These are phyloP conservation scores for Zostera marina DNA, from an alignment of 116 monocot species.

Conservation along the genomic window DNA sequence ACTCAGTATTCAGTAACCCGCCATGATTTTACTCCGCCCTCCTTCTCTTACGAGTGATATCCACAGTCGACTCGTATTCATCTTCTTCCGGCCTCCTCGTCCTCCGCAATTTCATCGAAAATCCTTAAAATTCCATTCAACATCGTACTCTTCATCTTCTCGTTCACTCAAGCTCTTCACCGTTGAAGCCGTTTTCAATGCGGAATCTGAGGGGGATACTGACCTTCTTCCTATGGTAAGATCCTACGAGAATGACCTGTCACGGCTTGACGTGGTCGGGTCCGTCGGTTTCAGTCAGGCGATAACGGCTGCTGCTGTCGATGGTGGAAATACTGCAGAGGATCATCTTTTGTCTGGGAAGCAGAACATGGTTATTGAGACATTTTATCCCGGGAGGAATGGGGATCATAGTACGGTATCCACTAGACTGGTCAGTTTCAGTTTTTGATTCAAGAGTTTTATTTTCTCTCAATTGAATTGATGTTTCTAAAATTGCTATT, in stretches of 20 bases:
- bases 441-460: too few relatives aligned
- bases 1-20: too few relatives aligned
- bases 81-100: neutral
- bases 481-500: too few relatives aligned
- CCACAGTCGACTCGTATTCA: too few relatives aligned
- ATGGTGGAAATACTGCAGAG: slow-evolving; percentile 60
- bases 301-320: slow-evolving; percentile 68
- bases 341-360: slow-evolving; percentile 51
- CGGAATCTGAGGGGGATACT: neutral
- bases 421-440: slow-evolving; percentile 54
- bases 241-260: slow-evolving; percentile 52
- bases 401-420: slow-evolving; percentile 44
- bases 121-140: neutral
- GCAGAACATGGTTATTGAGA: slow-evolving; percentile 69
- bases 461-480: too few relatives aligned
- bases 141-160: too few relatives aligned
- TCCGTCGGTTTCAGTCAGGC: slow-evolving; percentile 45
- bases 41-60: neutral
- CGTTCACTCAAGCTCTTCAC: neutral
- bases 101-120: neutral
- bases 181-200: slow-evolving; percentile 15
- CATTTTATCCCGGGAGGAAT: slow-evolving; percentile 35
- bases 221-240: slow-evolving; percentile 49
- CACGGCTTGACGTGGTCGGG: slow-evolving; percentile 46
- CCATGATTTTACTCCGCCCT: neutral